phyloP scores from a whole-genome alignment of 2,329 filamentous ascomycete species.

The Simplicillium sp. region DNA sequence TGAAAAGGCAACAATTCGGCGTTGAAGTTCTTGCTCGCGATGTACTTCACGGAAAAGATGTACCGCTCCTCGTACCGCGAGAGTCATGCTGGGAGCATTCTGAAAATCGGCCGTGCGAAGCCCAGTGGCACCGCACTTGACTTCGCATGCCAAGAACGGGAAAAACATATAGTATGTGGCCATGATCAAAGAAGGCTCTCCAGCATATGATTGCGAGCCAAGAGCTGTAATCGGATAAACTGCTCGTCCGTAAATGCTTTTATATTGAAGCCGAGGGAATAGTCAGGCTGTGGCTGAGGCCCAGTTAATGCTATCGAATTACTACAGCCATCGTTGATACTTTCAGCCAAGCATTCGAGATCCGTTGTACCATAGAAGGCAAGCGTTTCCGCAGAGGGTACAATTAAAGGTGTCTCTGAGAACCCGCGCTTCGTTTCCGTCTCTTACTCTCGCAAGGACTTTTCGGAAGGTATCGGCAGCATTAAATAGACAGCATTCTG shows the following conservation, averaged over 20 bases:
- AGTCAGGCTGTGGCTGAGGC: slow-evolving; percentile 33
- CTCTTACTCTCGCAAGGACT: too few species aligned
- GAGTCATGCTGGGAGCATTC: slow-evolving; percentile 15
- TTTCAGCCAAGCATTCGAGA: slow-evolving; percentile 14
- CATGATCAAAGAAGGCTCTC: slow-evolving; percentile 28
- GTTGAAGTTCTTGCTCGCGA: slow-evolving; percentile 22
- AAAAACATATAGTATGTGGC: slow-evolving; percentile 35
- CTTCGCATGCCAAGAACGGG: slow-evolving; percentile 34
- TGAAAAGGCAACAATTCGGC: slow-evolving; percentile 16
- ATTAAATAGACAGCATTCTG: too few species aligned
- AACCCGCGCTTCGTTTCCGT: too few species aligned
- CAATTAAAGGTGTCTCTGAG: not conserved
- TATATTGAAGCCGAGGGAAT: slow-evolving; percentile 26
- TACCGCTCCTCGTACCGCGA: slow-evolving; percentile 24
- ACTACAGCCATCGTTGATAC: slow-evolving; percentile 29
- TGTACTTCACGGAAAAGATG: slow-evolving; percentile 24
- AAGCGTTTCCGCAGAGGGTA: not conserved
- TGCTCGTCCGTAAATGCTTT: slow-evolving; percentile 30
- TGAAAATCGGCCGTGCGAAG: slow-evolving; percentile 24
- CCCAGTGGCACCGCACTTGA: slow-evolving; percentile 27
- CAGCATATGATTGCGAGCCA: slow-evolving; percentile 18
- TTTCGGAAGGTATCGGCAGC: too few species aligned
- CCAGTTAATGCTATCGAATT: slow-evolving; percentile 25
- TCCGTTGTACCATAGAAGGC: not conserved
- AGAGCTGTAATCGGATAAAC: slow-evolving; percentile 24